These are phyloP conservation scores for Lipomyces mesembrius DNA, from an alignment of 805 yeast genomes.

Conservation along the genomic window DNA sequence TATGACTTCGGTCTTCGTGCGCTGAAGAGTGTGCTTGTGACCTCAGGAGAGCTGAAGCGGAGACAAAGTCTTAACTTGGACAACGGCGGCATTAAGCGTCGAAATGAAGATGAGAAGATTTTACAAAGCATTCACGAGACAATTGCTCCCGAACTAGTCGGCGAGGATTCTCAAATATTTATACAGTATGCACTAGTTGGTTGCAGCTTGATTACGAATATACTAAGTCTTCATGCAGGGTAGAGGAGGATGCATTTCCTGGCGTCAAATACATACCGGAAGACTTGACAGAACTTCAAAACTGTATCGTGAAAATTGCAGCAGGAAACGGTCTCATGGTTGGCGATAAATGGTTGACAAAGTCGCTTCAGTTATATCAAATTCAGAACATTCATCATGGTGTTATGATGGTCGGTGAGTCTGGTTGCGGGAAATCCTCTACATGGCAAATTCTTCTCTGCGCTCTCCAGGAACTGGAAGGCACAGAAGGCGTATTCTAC, in stretches of 20 bases:
- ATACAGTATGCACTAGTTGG: slow-evolving; percentile 11
- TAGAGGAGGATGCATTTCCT: slow-evolving; percentile 37
- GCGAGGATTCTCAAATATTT: slow-evolving; percentile 56
- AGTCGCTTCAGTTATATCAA: slow-evolving; percentile 64
- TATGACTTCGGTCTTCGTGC: slow-evolving; percentile 92
- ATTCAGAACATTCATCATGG: slow-evolving; percentile 73
- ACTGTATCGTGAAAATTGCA: slow-evolving; percentile 41
- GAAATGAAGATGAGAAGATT: slow-evolving; percentile 44
- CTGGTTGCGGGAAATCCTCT: slow-evolving; percentile 76
- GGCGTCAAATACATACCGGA: slow-evolving; percentile 36
- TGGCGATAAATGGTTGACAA: slow-evolving; percentile 55
- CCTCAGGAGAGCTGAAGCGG: slow-evolving; percentile 58
- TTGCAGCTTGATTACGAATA: background rate
- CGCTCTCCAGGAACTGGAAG: slow-evolving; percentile 49
- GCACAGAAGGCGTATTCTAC: slow-evolving; percentile 49
- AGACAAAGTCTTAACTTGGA: slow-evolving; percentile 18
- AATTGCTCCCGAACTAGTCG: slow-evolving; percentile 68
- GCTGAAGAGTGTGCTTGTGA: slow-evolving; percentile 65
- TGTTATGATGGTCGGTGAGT: slow-evolving; percentile 73
- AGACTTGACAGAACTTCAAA: slow-evolving; percentile 43
- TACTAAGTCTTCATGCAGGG: slow-evolving; percentile 1
- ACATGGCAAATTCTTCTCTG: slow-evolving; percentile 56
- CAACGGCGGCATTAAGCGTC: background rate
- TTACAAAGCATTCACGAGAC: slow-evolving; percentile 62
- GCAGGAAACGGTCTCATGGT: slow-evolving; percentile 44